Evolutionary conservation across 257 asterid genomes (phyloP).

Genomic region (Ligustrum vulgare): DNA sequence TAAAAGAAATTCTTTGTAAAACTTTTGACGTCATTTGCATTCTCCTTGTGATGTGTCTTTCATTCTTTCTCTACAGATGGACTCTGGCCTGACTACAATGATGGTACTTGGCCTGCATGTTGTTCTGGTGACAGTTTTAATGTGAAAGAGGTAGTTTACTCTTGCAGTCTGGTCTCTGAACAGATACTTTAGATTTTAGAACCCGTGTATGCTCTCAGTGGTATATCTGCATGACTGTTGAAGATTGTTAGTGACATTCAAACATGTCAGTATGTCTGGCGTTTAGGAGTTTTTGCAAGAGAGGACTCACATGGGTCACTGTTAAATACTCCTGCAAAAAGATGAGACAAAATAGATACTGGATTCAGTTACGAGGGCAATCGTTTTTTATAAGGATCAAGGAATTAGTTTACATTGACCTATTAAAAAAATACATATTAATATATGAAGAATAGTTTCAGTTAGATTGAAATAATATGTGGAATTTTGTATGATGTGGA

Average conservation of each 20-base stretch:
- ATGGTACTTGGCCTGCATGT: constrained; percentile 93
- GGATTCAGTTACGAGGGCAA: constrained; percentile 5
- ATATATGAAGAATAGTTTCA: background rate
- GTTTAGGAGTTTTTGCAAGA: constrained; percentile 10
- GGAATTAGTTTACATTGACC: background rate
- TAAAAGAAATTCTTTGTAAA: constrained; percentile 8
- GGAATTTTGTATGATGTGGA: background rate
- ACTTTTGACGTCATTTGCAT: constrained; percentile 16
- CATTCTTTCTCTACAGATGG: constrained; percentile 64
- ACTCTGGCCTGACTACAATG: constrained; percentile 91
- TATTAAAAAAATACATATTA: background rate
- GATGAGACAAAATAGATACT: constrained; percentile 13
- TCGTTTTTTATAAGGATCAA: background rate
- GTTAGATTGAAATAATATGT: background rate
- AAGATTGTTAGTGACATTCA: constrained; percentile 6
- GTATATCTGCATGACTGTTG: constrained; percentile 1
- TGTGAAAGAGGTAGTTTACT: constrained; percentile 49
- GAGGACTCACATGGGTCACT: background rate
- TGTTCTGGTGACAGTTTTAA: constrained; percentile 68
- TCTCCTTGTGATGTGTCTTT: constrained; percentile 1
- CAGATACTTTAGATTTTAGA: constrained; percentile 8
- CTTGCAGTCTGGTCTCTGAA: constrained; percentile 1
- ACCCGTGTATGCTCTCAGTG: constrained; percentile 8
- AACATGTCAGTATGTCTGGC: background rate
- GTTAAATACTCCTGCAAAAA: background rate